Percentiles rank a stretch among this genome's conserved stretches.
phyloP scores from a whole-genome alignment of 2,329 filamentous ascomycete genomes.

The Pseudogymnoascus sp. region DNA sequence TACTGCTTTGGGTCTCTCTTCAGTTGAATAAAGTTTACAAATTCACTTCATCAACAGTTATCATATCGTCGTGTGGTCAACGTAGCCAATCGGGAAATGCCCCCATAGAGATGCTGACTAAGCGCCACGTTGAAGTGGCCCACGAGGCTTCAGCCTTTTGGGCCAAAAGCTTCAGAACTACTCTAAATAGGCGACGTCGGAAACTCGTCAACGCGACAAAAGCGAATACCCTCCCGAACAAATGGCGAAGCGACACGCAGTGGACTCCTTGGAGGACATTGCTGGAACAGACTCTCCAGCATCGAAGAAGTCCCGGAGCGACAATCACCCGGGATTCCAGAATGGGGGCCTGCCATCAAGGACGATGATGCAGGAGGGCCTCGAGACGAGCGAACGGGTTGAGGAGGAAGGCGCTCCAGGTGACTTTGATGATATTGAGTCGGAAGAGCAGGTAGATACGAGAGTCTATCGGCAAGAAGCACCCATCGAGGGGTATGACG shows the following conservation, averaged over 20 bases:
- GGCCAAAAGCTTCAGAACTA: not conserved
- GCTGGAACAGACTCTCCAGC: constrained; percentile 47
- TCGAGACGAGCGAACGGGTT: constrained; percentile 16
- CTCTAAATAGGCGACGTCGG: not conserved
- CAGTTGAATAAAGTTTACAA: not conserved
- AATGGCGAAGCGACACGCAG: constrained; percentile 50
- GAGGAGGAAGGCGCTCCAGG: constrained; percentile 22
- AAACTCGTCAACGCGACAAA: constrained; percentile 1
- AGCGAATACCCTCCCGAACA: not conserved
- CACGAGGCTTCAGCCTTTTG: constrained; percentile 6
- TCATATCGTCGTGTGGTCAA: not conserved
- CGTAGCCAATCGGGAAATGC: not conserved
- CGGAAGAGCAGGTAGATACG: constrained; percentile 26
- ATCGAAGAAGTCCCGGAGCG: constrained; percentile 49
- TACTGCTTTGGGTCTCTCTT: not conserved
- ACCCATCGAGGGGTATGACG: constrained; percentile 80
- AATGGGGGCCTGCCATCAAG: constrained; percentile 26
- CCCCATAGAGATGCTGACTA: not conserved
- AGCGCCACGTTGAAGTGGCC: not conserved
- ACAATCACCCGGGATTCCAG: constrained; percentile 21
- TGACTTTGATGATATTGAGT: constrained; percentile 24
- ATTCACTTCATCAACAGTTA: not conserved
- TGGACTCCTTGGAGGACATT: constrained; percentile 51
- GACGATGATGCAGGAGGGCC: constrained; percentile 16
- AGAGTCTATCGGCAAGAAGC: constrained; percentile 57